Conservation (phyloP, 805 yeast species). For the Metschnikowia bowlesiae region DNA sequence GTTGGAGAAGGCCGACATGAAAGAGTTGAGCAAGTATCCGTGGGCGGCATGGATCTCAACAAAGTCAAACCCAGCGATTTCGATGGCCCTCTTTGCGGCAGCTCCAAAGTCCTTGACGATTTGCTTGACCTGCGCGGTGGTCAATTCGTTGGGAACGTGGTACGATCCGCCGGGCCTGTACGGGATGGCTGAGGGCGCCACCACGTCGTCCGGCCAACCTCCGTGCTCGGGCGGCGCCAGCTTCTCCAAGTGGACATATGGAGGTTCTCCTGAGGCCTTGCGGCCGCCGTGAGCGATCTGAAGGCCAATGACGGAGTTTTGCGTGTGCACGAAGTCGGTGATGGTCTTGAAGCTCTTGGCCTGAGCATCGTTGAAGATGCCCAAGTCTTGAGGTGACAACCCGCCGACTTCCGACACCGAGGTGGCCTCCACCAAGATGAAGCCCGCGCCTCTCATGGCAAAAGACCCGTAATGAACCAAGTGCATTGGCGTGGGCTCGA, state of each 20-base stretch:
- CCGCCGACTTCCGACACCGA: conserved; percentile 37
- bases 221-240: neutral
- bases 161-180: conserved; percentile 29
- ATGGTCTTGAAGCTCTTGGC: conserved; percentile 46
- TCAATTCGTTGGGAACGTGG: conserved; percentile 23
- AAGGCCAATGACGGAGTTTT: conserved; percentile 37
- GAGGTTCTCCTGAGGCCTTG: conserved; percentile 23
- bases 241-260: conserved; percentile 15
- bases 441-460: conserved; percentile 53
- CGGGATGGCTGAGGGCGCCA: conserved; percentile 36
- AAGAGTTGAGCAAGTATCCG: conserved; percentile 38
- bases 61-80: conserved; percentile 36
- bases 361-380: conserved; percentile 42
- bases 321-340: conserved; percentile 42
- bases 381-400: conserved; percentile 9
- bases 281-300: conserved; percentile 57
- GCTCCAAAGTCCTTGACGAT: conserved; percentile 7
- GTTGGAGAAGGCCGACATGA: conserved; percentile 33
- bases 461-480: conserved; percentile 54
- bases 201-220: conserved; percentile 3
- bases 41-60: conserved; percentile 42
- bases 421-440: conserved; percentile 59
- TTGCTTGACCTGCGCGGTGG: conserved; percentile 12
- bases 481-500: conserved; percentile 44
- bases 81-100: conserved; percentile 16